phyloP scores from a whole-genome alignment of 2,329 filamentous ascomycete species.

The Alternaria tenuissima region DNA sequence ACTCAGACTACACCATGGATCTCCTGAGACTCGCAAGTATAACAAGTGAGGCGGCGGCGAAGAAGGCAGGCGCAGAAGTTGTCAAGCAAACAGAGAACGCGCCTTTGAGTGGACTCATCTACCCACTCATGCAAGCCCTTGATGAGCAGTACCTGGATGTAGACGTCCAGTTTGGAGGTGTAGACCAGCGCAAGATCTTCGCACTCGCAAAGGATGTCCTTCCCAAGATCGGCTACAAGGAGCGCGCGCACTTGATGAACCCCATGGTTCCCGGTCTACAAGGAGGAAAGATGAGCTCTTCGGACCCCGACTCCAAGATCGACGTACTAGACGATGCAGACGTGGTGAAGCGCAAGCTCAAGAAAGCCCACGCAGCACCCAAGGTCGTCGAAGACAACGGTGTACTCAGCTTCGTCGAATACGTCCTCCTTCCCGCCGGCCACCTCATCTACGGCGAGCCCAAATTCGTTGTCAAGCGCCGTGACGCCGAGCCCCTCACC shows the following conservation, averaged over 20 bases:
- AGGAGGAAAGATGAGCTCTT: constrained; percentile 81
- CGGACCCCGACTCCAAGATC: constrained; percentile 82
- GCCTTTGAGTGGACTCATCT: constrained; percentile 76
- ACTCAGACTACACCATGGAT: constrained; percentile 81
- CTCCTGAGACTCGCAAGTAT: constrained; percentile 77
- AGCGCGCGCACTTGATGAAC: constrained; percentile 77
- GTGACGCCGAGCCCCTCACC: constrained; percentile 76
- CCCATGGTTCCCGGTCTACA: constrained; percentile 87
- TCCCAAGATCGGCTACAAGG: constrained; percentile 84
- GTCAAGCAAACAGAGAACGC: constrained; percentile 90
- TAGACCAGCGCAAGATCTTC: constrained; percentile 90
- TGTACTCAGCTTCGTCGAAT: constrained; percentile 84
- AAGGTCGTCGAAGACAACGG: constrained; percentile 85
- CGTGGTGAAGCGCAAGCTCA: constrained; percentile 69
- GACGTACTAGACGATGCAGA: constrained; percentile 87
- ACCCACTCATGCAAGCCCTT: constrained; percentile 87
- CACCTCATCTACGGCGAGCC: constrained; percentile 64
- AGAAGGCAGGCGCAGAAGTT: constrained; percentile 90
- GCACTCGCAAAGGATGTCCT: constrained; percentile 84
- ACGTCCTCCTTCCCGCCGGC: constrained; percentile 80
- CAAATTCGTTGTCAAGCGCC: constrained; percentile 73
- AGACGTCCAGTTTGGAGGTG: constrained; percentile 81
- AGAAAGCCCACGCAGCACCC: constrained; percentile 82
- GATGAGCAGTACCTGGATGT: constrained; percentile 85
- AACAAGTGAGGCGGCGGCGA: constrained; percentile 80